Percentiles rank a stretch among this genome's conserved stretches.
Conservation (phyloP, 495 filamentous ascomycete genomes). For the Rostrohypoxylon terebratum region DNA sequence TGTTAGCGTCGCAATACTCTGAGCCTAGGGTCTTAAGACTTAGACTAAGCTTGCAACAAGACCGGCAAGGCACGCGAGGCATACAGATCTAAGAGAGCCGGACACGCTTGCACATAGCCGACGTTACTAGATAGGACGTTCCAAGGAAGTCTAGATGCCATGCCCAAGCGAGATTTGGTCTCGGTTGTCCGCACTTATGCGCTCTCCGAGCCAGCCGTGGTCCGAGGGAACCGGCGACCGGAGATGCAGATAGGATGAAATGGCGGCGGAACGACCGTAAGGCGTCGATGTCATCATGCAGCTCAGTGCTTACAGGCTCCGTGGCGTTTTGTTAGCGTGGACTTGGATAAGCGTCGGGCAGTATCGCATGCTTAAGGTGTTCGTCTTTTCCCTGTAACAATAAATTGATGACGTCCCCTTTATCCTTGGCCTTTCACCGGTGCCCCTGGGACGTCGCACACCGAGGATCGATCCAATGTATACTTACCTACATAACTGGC, state of each 20-base stretch:
- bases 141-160: constrained; percentile 8
- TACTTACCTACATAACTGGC: not conserved
- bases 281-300: constrained; percentile 22
- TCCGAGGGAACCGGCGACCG: constrained; percentile 15
- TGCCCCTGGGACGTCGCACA: constrained; percentile 5
- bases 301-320: constrained; percentile 10
- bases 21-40: not conserved
- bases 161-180: constrained; percentile 19
- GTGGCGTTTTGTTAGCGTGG: not conserved
- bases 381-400: not conserved
- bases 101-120: constrained; percentile 21
- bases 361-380: constrained; percentile 4
- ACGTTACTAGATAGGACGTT: constrained; percentile 16
- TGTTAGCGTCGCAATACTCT: constrained; percentile 1
- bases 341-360: constrained; percentile 13
- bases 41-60: constrained; percentile 14
- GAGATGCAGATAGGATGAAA: not conserved
- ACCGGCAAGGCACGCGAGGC: constrained; percentile 38
- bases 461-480: not conserved
- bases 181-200: constrained; percentile 31
- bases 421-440: constrained; percentile 8
- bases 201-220: constrained; percentile 20
- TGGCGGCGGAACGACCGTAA: constrained; percentile 13
- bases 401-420: constrained; percentile 9
- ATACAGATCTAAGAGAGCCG: constrained; percentile 21